Conservation (phyloP, 805 yeast genomes). For the Soucietia sequanensis region DNA sequence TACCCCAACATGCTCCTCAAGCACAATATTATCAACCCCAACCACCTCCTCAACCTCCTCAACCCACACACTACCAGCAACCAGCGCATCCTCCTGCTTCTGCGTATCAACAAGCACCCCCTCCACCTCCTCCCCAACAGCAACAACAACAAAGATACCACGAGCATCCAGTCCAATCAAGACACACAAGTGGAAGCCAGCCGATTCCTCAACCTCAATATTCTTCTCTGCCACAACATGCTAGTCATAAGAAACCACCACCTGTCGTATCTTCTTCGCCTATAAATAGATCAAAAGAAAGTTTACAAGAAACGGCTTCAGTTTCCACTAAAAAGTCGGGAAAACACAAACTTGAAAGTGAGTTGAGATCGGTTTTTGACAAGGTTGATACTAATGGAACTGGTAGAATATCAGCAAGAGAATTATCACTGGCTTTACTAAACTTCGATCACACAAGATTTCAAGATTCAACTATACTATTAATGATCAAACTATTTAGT, state of each 20-base stretch:
- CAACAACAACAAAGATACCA: slow-evolving; percentile 10
- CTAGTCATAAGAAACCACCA: slow-evolving; percentile 19
- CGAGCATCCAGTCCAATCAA: slow-evolving; percentile 3
- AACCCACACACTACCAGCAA: slow-evolving; percentile 7
- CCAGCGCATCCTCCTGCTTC: too few relatives aligned
- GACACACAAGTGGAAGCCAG: too few relatives aligned
- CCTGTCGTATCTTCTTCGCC: slow-evolving; percentile 6
- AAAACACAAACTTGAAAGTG: slow-evolving; percentile 45
- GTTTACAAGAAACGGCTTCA: slow-evolving; percentile 16
- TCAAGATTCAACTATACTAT: slow-evolving; percentile 54
- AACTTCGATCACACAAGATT: slow-evolving; percentile 66
- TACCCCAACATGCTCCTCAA: slow-evolving; percentile 8
- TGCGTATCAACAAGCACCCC: slow-evolving; percentile 7
- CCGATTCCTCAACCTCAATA: slow-evolving; percentile 8
- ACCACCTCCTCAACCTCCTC: slow-evolving; percentile 9
- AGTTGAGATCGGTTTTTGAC: slow-evolving; percentile 50
- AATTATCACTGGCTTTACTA: slow-evolving; percentile 55
- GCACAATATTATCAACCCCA: slow-evolving; percentile 9
- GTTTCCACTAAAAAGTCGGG: slow-evolving; percentile 18
- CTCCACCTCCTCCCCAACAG: slow-evolving; percentile 11
- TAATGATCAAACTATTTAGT: slow-evolving; percentile 66
- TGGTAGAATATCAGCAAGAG: slow-evolving; percentile 55
- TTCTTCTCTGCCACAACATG: slow-evolving; percentile 9
- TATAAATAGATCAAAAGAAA: slow-evolving; percentile 19
- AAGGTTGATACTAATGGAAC: slow-evolving; percentile 53